phyloP scores from a whole-genome alignment of 768 basidiomycete genomes.

The Lactarius evosmus region DNA sequence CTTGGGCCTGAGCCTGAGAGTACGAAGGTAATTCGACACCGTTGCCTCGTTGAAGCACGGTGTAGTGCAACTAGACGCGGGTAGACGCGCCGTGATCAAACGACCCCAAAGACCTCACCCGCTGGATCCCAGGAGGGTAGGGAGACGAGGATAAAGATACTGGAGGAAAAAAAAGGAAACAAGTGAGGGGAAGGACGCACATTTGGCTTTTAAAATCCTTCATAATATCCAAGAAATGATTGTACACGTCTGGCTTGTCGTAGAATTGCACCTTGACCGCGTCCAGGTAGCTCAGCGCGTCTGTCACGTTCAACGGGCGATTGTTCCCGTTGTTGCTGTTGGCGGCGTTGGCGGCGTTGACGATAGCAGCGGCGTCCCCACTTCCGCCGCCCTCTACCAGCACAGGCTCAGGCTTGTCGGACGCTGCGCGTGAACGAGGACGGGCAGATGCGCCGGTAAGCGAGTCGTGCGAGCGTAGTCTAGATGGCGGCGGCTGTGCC shows the following conservation, averaged over 20 bases:
- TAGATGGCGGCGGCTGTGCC: background rate
- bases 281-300: slow-evolving; percentile 91
- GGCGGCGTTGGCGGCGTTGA: background rate
- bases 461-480: slow-evolving; percentile 23
- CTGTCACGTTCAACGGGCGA: slow-evolving; percentile 85
- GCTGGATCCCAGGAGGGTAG: background rate
- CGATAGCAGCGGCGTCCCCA: background rate
- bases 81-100: slow-evolving; percentile 3
- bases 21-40: background rate
- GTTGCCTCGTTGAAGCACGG: background rate
- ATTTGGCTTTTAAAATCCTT: slow-evolving; percentile 98
- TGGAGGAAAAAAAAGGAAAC: background rate
- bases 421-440: slow-evolving; percentile 23
- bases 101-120: too few species aligned
- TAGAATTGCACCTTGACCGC: slow-evolving; percentile 91
- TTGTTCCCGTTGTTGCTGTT: slow-evolving; percentile 34
- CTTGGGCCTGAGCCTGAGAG: background rate
- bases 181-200: slow-evolving; percentile 45
- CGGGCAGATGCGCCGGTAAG: slow-evolving; percentile 12
- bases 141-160: background rate
- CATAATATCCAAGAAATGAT: slow-evolving; percentile 94
- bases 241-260: slow-evolving; percentile 91
- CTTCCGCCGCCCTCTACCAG: background rate
- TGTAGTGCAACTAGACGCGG: background rate
- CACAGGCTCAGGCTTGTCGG: slow-evolving; percentile 16